A percentile compares a stretch with the other conserved stretches of the same genome.
Evolutionary conservation across 441 rosid genomes (phyloP).

Genomic region (Arabidopsis hybrid): DNA sequence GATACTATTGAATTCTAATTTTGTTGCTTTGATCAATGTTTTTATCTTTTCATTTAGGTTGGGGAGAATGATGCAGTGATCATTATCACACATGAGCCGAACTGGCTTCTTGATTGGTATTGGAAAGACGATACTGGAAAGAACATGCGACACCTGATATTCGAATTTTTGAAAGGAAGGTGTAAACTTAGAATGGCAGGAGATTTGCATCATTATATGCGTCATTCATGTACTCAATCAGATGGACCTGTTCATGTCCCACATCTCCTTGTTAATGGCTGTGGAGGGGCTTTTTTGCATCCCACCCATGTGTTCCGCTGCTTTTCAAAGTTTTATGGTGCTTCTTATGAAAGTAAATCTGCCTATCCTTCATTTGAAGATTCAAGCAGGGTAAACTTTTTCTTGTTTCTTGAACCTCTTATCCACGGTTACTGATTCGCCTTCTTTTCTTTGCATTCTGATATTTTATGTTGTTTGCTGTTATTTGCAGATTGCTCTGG

Average conservation of each 20-base stretch:
- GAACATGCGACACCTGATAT: constrained; percentile 82
- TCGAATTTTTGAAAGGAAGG: constrained; percentile 84
- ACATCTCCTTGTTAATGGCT: constrained; percentile 96
- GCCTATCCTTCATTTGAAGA: constrained; percentile 97
- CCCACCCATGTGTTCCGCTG: constrained; percentile 92
- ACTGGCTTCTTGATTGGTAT: constrained; percentile 99
- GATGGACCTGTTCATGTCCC: constrained; percentile 78
- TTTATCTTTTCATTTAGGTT: constrained; percentile 57
- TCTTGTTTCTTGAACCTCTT: not conserved
- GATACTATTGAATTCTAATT: not conserved
- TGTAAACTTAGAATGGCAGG: constrained; percentile 98
- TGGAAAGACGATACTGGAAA: constrained; percentile 82
- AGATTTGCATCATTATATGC: constrained; percentile 99
- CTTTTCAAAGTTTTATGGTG: constrained; percentile 68
- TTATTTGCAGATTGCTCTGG: constrained; percentile 87
- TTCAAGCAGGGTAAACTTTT: constrained; percentile 83
- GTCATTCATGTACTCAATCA: constrained; percentile 83
- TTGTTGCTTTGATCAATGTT: not conserved
- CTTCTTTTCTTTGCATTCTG: constrained; percentile 28
- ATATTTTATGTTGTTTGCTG: not conserved
- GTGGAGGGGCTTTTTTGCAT: constrained; percentile 99
- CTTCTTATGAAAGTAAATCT: constrained; percentile 79
- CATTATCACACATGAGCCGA: constrained; percentile 94
- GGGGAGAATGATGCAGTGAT: constrained; percentile 85
- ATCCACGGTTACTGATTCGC: not conserved